Base-by-base conservation (phyloP, 1,284 basidiomycete species). In the Cutaneotrichosporon sp. region DNA sequence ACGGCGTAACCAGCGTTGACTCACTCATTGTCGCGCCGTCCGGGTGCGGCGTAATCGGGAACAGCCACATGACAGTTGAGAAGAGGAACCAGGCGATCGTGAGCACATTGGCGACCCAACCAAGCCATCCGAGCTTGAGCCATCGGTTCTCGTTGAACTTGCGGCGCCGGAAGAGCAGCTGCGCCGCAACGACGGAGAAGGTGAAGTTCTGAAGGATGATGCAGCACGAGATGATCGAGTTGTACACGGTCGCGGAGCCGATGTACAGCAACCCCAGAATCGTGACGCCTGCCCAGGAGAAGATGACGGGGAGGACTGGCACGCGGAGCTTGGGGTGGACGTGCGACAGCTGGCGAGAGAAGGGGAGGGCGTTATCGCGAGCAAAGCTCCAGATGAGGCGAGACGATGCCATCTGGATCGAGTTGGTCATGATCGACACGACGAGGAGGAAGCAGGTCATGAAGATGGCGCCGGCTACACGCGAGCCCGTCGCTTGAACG, bases 381-480 rank as follows among this genome's bases (percentile, higher is more conserved):
- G 56, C 48, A 41, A 58, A 51, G 4, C 45, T 49, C 56, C 56
- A 58, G 33, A 58, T 51, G 22, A 52, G 35, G 20, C 56, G 56
- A 9, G 46, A 49, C 20, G 35, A 43, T 4, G 56, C 51, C 46
- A 55, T 54, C 34, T 52, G 52, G 43, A 51, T 49, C 9, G 52
- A 48, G 37, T 54, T 54, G 17, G 52, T 51, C 47, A 54, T 49
- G 41, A 58, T 49, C 11, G 17, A 31, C 16, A 58, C 43, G 26
- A 53, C 35, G 22, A 53, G 11, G 9, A 57, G 24, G 46, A 52
- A 52, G 12, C 14, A 26, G 20, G 37, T 29, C 27, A 46, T 42
- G 47, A 57, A 34, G n/a, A 57, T 39, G 2, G 35, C 51, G 17
- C 42, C 55, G 20, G 51, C 55, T 9, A 38, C 55, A 3, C 44